phyloP scores from a whole-genome alignment of 2,329 filamentous ascomycete species.

The Scleromitrula shiraiana region DNA sequence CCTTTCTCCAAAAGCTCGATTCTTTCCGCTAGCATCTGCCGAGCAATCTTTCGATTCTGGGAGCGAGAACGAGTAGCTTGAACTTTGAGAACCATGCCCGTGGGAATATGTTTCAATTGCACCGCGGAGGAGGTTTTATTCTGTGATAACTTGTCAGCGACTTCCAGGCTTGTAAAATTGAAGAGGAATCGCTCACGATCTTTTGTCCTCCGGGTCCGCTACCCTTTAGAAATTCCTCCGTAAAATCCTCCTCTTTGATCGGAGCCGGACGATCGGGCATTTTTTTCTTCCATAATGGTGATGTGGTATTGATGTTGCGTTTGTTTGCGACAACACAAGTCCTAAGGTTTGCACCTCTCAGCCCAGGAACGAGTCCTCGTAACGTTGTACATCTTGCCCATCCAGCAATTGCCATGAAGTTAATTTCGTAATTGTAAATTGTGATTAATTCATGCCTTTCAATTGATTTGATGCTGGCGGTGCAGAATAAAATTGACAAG shows the following conservation, averaged over 20 bases:
- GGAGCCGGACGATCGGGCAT: slow-evolving; percentile 68
- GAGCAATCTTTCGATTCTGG: slow-evolving; percentile 82
- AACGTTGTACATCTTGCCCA: slow-evolving; percentile 25
- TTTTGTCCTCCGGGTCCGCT: slow-evolving; percentile 92
- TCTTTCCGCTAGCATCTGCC: slow-evolving; percentile 49
- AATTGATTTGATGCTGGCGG: neutral
- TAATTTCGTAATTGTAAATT: neutral
- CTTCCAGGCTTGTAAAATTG: neutral
- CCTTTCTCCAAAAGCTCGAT: slow-evolving; percentile 68
- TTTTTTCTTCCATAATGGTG: slow-evolving; percentile 38
- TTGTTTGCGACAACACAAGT: slow-evolving; percentile 1
- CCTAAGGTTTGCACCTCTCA: slow-evolving; percentile 12
- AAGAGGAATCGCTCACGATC: slow-evolving; percentile 50
- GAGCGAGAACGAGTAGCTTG: slow-evolving; percentile 82
- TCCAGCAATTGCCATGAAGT: neutral
- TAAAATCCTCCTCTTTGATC: slow-evolving; percentile 70
- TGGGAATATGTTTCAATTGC: slow-evolving; percentile 83
- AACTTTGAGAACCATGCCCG: slow-evolving; percentile 87
- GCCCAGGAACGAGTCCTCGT: slow-evolving; percentile 13
- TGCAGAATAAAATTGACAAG: neutral
- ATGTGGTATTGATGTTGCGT: slow-evolving; percentile 14
- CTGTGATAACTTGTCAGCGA: slow-evolving; percentile 32
- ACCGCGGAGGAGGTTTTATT: slow-evolving; percentile 97
- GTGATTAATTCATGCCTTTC: neutral
- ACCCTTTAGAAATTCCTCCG: slow-evolving; percentile 82